These are phyloP conservation scores for Achaetomiella virescens DNA, from an alignment of 495 filamentous ascomycete genomes.

Conservation along the genomic window DNA sequence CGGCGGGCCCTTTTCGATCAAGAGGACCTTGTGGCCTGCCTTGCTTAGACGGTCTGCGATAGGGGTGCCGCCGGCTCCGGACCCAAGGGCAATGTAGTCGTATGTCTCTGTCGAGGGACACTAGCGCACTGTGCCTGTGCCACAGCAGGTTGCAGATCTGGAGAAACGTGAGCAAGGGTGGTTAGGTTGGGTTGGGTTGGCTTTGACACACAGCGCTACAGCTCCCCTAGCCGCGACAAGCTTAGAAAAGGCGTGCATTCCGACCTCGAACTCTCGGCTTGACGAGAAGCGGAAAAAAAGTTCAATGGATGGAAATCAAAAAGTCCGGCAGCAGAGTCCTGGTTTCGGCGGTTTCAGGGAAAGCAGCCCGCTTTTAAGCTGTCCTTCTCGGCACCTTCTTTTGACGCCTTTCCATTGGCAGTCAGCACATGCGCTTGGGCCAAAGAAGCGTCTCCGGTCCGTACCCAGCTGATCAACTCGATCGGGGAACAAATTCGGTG, in stretches of 20 bases:
- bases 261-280: too few species aligned
- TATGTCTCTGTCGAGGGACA: slow-evolving; percentile 41
- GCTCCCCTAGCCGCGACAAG: slow-evolving; percentile 4
- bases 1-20: slow-evolving; percentile 57
- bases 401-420: too few species aligned
- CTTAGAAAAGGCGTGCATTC: slow-evolving; percentile 13
- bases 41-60: slow-evolving; percentile 56
- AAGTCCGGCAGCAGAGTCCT: too few species aligned
- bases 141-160: slow-evolving; percentile 12
- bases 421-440: too few species aligned
- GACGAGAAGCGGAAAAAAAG: too few species aligned
- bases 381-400: too few species aligned
- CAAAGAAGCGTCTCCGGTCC: too few species aligned
- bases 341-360: too few species aligned
- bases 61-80: slow-evolving; percentile 57
- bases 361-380: too few species aligned
- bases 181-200: background rate
- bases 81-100: slow-evolving; percentile 62
- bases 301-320: too few species aligned
- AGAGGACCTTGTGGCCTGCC: slow-evolving; percentile 53
- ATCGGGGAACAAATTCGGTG: too few species aligned
- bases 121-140: slow-evolving; percentile 32
- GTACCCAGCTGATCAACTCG: too few species aligned
- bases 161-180: background rate
- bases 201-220: slow-evolving; percentile 5